phyloP scores from a whole-genome alignment of 345 rosid species.

The Eucalyptus sp. region DNA sequence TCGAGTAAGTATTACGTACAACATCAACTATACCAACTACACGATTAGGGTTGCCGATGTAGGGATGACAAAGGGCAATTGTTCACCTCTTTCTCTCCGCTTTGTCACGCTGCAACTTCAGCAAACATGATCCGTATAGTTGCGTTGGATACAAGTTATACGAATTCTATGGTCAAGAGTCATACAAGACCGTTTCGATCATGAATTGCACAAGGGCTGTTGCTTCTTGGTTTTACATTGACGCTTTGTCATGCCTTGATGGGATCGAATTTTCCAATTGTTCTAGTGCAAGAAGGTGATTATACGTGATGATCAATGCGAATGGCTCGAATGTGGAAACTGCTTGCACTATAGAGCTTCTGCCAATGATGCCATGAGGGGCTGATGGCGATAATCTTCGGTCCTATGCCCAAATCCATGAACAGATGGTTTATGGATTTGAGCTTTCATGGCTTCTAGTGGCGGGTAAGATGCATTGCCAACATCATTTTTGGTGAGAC shows the following conservation, averaged over 20 bases:
- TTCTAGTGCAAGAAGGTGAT: neutral
- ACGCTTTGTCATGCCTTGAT: fast-evolving
- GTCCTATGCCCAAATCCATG: neutral
- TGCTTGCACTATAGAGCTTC: neutral
- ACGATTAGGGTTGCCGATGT: fast-evolving
- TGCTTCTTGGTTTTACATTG: neutral
- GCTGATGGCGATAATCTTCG: neutral
- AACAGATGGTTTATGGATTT: neutral
- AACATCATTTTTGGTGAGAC: neutral
- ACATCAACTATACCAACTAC: neutral
- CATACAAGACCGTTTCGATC: neutral
- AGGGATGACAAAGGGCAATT: neutral
- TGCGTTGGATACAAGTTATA: fast-evolving
- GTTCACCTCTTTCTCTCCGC: fast-evolving
- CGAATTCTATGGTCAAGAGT: fast-evolving
- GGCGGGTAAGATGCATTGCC: neutral
- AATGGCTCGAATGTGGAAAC: neutral
- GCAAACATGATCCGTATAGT: fast-evolving
- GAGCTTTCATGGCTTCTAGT: neutral
- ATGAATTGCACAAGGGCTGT: fast-evolving
- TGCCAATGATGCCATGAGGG: neutral
- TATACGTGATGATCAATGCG: neutral
- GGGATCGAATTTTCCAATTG: neutral
- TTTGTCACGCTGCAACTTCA: fast-evolving
- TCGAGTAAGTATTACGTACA: neutral